A percentile compares a stretch with the other conserved stretches of the same genome.
Conservation (phyloP, 2,329 filamentous ascomycete genomes). For the Venturia carpophila region DNA sequence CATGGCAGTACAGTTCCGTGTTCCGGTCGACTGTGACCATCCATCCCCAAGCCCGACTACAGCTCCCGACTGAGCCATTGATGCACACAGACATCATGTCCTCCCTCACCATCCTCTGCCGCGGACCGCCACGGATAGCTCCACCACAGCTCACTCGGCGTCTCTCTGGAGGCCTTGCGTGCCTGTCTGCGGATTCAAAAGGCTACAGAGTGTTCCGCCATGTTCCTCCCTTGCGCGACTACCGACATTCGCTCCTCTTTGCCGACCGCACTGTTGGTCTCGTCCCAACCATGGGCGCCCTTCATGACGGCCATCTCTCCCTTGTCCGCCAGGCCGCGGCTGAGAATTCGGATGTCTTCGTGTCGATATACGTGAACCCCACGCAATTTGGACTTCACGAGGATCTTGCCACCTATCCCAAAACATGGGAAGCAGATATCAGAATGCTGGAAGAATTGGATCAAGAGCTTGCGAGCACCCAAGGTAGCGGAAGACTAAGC, state of each 20-base stretch:
- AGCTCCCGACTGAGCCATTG: background rate
- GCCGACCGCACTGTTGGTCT: constrained; percentile 67
- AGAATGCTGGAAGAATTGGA: constrained; percentile 60
- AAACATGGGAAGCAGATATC: constrained; percentile 77
- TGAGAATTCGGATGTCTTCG: constrained; percentile 79
- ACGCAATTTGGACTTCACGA: constrained; percentile 89
- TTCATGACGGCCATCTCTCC: constrained; percentile 85
- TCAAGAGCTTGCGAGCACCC: constrained; percentile 52
- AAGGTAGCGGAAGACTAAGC: constrained; percentile 55
- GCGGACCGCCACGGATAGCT: background rate
- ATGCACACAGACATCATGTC: background rate
- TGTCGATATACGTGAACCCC: constrained; percentile 92
- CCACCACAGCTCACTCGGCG: background rate
- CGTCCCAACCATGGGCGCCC: constrained; percentile 94
- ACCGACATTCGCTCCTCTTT: constrained; percentile 58
- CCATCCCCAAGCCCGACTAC: background rate
- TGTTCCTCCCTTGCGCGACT: constrained; percentile 61
- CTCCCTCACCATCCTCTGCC: background rate
- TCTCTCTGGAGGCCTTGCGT: background rate
- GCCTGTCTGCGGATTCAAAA: background rate
- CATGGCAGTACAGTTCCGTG: background rate
- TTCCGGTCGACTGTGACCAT: background rate
- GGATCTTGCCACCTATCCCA: constrained; percentile 81
- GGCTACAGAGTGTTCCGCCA: constrained; percentile 66
- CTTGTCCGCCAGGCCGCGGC: constrained; percentile 75